These are phyloP conservation scores for Xylaria digitata DNA, from an alignment of 2,329 filamentous ascomycete species.

Conservation along the genomic window DNA sequence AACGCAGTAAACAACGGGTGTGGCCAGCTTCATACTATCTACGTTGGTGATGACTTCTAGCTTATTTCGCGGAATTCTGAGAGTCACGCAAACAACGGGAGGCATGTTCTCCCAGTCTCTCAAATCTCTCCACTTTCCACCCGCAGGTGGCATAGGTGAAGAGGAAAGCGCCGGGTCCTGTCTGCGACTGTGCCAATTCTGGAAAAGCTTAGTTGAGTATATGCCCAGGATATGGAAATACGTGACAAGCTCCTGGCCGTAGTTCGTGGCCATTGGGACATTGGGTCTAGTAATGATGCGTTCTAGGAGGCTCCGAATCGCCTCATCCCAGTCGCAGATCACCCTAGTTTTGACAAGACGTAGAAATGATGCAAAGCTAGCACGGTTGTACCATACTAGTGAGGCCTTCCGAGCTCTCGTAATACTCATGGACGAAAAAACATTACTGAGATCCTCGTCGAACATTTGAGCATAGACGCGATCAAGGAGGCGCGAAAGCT, in stretches of 20 bases:
- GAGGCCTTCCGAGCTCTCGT: neutral
- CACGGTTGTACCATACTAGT: slow-evolving; percentile 22
- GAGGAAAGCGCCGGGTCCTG: neutral
- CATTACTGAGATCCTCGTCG: too few relatives aligned
- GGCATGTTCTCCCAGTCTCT: slow-evolving; percentile 36
- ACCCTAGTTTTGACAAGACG: slow-evolving; percentile 36
- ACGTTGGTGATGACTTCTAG: slow-evolving; percentile 23
- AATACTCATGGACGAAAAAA: neutral
- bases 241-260: neutral
- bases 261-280: slow-evolving; percentile 38
- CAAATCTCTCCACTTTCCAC: slow-evolving; percentile 25
- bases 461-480: neutral
- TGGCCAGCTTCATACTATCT: slow-evolving; percentile 1
- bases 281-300: slow-evolving; percentile 49
- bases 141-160: neutral
- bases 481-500: slow-evolving; percentile 30
- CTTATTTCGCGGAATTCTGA: slow-evolving; percentile 36
- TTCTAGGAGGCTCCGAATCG: slow-evolving; percentile 47
- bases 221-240: slow-evolving; percentile 53
- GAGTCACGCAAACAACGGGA: slow-evolving; percentile 38
- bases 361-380: slow-evolving; percentile 35
- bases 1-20: slow-evolving; percentile 26
- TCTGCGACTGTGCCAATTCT: neutral
- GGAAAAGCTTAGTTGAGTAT: slow-evolving; percentile 35
- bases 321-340: slow-evolving; percentile 50